Evolutionary conservation across 163 green algal genomes (phyloP).

Genomic region (Scenedesmus sp.): DNA sequence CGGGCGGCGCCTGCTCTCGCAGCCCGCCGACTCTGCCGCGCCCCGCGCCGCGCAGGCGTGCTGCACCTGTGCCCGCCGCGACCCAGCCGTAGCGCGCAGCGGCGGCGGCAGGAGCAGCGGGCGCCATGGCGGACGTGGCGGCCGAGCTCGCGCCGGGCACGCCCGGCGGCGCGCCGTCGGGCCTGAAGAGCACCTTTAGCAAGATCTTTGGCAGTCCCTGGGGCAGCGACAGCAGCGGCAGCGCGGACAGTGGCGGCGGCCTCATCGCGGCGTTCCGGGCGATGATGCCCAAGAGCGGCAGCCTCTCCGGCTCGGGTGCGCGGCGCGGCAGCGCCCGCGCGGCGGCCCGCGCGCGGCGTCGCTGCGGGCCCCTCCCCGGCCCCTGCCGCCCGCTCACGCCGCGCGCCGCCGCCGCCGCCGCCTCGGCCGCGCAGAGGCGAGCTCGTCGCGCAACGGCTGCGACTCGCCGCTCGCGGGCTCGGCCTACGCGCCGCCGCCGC

Average conservation of each 20-base stretch:
- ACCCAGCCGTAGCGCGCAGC: too few relatives aligned
- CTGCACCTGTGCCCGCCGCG: too few relatives aligned
- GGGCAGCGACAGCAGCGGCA: conserved; percentile 19
- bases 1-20: too few relatives aligned
- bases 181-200: conserved; percentile 40
- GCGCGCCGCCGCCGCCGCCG: too few relatives aligned
- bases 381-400: too few relatives aligned
- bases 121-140: too few relatives aligned
- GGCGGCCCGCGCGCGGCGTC: background rate
- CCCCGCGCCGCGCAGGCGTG: too few relatives aligned
- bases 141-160: too few relatives aligned
- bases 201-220: conserved; percentile 41
- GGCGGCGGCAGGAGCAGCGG: too few relatives aligned
- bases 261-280: conserved; percentile 44
- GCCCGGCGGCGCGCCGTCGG: background rate
- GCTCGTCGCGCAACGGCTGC: background rate
- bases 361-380: background rate
- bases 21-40: too few relatives aligned
- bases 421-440: too few relatives aligned
- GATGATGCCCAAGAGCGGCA: conserved; percentile 42
- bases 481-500: conserved; percentile 9
- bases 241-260: conserved; percentile 1
- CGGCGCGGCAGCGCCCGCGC: background rate
- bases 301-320: background rate
- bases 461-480: background rate